Evolutionary conservation across 83 land plant species (phyloP).

Genomic region (Picea abies): DNA sequence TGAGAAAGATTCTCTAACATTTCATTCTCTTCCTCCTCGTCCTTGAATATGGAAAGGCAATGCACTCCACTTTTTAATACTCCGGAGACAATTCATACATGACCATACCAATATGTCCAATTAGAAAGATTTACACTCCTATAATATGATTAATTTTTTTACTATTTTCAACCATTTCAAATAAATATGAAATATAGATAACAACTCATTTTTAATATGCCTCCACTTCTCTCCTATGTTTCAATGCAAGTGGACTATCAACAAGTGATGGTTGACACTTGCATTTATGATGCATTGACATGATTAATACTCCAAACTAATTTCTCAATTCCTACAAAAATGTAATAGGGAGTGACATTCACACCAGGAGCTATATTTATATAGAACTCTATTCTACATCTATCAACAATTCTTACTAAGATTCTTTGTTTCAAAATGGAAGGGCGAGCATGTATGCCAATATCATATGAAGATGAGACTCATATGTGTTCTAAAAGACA

Average conservation of each 20-base stretch:
- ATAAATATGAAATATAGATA: not conserved
- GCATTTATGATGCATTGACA: slow-evolving; percentile 64
- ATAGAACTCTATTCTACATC: not conserved
- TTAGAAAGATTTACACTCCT: not conserved
- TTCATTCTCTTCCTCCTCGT: slow-evolving; percentile 92
- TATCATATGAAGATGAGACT: not conserved
- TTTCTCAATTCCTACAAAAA: slow-evolving; percentile 79
- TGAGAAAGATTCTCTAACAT: slow-evolving; percentile 78
- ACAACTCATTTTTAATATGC: slow-evolving; percentile 21
- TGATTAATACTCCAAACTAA: slow-evolving; percentile 96
- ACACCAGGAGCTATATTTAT: not conserved
- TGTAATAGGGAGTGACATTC: not conserved
- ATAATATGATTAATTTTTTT: not conserved
- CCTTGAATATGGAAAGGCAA: slow-evolving; percentile 91
- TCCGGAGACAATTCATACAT: slow-evolving; percentile 93
- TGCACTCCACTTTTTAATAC: slow-evolving; percentile 93
- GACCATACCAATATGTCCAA: not conserved
- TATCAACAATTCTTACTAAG: not conserved
- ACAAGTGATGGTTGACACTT: slow-evolving; percentile 40
- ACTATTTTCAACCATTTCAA: not conserved
- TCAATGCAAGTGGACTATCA: slow-evolving; percentile 44
- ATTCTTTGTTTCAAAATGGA: not conserved
- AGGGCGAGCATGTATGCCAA: not conserved
- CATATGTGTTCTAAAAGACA: too few species aligned
- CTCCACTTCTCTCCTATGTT: slow-evolving; percentile 98